phyloP scores from a whole-genome alignment of 2,329 filamentous ascomycete genomes.

The Ophiostoma australiae region DNA sequence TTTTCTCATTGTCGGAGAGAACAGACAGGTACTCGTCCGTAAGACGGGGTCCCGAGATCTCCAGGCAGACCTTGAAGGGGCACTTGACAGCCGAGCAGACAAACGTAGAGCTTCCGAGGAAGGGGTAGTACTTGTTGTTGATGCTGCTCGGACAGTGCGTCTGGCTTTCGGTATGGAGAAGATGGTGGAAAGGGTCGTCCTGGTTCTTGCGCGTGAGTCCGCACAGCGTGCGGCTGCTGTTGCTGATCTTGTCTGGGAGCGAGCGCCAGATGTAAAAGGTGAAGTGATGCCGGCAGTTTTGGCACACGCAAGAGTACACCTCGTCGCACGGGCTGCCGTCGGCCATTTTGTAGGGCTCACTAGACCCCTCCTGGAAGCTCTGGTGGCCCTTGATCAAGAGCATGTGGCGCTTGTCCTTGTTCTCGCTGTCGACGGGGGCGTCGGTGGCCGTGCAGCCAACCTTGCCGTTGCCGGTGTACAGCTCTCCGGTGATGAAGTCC shows the following conservation, averaged over 20 bases:
- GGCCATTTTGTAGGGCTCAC: constrained; percentile 17
- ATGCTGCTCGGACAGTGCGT: constrained; percentile 16
- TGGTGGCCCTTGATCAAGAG: constrained; percentile 29
- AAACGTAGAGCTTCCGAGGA: constrained; percentile 38
- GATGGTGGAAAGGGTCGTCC: constrained; percentile 31
- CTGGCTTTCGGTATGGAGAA: constrained; percentile 24
- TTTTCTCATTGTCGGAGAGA: constrained; percentile 44
- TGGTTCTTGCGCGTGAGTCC: constrained; percentile 24
- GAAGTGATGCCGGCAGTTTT: constrained; percentile 35
- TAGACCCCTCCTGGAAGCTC: constrained; percentile 21
- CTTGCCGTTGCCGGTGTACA: constrained; percentile 20
- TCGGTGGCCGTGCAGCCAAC: constrained; percentile 11
- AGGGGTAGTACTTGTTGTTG: constrained; percentile 38
- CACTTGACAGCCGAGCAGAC: constrained; percentile 42
- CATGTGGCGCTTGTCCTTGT: constrained; percentile 22
- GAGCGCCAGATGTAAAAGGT: constrained; percentile 30
- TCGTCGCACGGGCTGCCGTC: constrained; percentile 24
- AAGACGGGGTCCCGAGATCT: constrained; percentile 49
- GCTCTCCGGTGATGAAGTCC: constrained; percentile 26
- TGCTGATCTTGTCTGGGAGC: neutral
- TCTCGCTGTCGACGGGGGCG: neutral
- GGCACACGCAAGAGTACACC: constrained; percentile 33
- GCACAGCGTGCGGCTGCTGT: constrained; percentile 18
- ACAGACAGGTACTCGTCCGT: constrained; percentile 39
- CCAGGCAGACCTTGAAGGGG: constrained; percentile 42